A percentile compares a stretch with the other conserved stretches of the same genome.
Evolutionary conservation across 140 eudicot species (phyloP).

Genomic region (Ambrosia hybrid): DNA sequence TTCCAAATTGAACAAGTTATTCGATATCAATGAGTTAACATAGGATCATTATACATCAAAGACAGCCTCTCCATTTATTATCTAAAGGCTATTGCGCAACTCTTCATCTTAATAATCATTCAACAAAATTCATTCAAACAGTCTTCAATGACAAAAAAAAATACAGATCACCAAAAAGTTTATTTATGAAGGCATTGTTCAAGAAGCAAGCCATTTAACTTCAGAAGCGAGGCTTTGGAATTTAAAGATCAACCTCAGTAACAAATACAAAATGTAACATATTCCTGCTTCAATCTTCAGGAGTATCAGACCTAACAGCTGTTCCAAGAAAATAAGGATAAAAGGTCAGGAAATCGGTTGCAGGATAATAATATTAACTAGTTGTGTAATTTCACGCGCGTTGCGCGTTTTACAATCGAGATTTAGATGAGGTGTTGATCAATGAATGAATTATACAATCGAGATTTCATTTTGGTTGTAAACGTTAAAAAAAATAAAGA

Average conservation of each 20-base stretch:
- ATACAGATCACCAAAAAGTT: neutral
- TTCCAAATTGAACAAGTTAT: neutral
- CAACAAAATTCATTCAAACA: conserved; percentile 16
- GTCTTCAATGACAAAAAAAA: neutral
- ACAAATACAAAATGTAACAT: conserved; percentile 17
- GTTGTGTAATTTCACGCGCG: too few relatives aligned
- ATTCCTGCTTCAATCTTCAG: conserved; percentile 41
- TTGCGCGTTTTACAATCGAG: too few relatives aligned
- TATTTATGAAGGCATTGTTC: conserved; percentile 19
- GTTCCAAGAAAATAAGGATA: conserved; percentile 21
- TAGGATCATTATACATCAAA: neutral
- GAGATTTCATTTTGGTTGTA: too few relatives aligned
- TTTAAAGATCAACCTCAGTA: conserved; percentile 25
- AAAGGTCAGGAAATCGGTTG: conserved; percentile 1
- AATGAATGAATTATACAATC: too few relatives aligned
- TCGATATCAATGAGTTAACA: conserved; percentile 12
- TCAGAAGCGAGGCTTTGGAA: conserved; percentile 10
- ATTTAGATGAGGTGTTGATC: too few relatives aligned
- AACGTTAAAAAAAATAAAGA: too few relatives aligned
- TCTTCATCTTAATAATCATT: neutral
- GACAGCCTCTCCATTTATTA: neutral
- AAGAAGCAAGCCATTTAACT: conserved; percentile 6
- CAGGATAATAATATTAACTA: neutral
- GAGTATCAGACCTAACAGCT: conserved; percentile 50
- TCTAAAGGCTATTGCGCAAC: neutral